Base-by-base conservation (phyloP, 2,329 filamentous ascomycete species). In the Phyllosticta citrichinensis region DNA sequence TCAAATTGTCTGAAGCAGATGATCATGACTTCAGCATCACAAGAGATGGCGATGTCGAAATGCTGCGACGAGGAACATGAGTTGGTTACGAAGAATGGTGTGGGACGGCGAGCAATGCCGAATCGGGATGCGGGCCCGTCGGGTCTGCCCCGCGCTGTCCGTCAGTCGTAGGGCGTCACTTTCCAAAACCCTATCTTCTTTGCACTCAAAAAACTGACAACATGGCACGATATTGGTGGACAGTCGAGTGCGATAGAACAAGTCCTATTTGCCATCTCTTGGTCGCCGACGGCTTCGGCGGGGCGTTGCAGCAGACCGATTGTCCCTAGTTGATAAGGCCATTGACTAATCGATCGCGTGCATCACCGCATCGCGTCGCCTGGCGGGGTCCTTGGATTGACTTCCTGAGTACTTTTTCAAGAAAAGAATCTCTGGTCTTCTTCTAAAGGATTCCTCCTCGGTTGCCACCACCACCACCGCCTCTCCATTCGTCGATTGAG, bases 211-310 rank as follows among this genome's bases (percentile, higher is more conserved):
- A 47, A 47, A 11, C 17, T n/a, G 40, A 47, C 40, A n/a, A n/a
- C 14, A 47, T 47, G 14, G 14, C 40, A 47, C n/a, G 17, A 47
- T n/a, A n/a, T 47, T 47, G 6, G 40, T 14, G 17, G 40, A n/a
- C 17, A 47, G 6, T 47, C 6, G 40, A 17, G 14, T n/a, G 5
- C 8, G 40, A 3, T 47, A 47, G 40, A 47, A 12, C 40, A 47
- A 47, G n/a, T 47, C 6, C 40, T n/a, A 19, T n/a, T 47, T 47
- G 40, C 17, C 17, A 6, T n/a, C 14, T 5, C 2, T n/a, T n/a
- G 17, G 89, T 90, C 68, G 82, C 80, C 12, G 82, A 84, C 65
- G 77, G 75, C 57, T 84, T 81, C 64, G 69, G 82, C 56, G 69
- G 73, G 24, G 70, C 80, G 40, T 74, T 76, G 0, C 65, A 75